These are phyloP conservation scores for Podaxis rugospora DNA, from an alignment of 768 basidiomycete genomes.

Conservation along the genomic window DNA sequence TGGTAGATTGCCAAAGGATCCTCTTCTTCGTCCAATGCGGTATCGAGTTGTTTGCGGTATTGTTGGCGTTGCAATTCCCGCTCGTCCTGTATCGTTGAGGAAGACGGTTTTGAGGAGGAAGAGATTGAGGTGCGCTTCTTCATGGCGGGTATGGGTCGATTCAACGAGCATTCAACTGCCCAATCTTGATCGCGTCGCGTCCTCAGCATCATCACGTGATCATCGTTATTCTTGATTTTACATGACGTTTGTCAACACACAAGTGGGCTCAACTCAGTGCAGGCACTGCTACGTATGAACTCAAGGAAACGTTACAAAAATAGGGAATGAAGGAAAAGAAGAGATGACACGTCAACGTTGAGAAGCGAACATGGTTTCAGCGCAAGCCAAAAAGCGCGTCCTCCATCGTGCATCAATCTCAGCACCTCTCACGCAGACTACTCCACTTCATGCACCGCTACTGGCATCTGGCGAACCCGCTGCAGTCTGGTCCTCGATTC, in stretches of 20 bases:
- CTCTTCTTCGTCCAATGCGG: constrained; percentile 65
- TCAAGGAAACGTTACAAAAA: neutral
- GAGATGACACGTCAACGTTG: too few species aligned
- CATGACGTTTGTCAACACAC: too few species aligned
- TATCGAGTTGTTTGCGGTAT: constrained; percentile 38
- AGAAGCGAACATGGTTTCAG: too few species aligned
- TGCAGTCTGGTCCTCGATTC: neutral
- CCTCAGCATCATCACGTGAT: neutral
- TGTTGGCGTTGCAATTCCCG: constrained; percentile 30
- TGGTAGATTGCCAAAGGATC: constrained; percentile 86
- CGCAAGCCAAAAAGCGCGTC: too few species aligned
- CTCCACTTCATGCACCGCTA: neutral
- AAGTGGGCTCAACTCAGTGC: neutral
- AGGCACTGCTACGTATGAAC: neutral
- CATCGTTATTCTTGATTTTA: neutral
- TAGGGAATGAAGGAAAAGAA: neutral
- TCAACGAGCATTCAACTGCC: neutral
- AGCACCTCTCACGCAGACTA: too few species aligned
- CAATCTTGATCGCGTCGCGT: constrained; percentile 7
- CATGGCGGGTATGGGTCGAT: neutral
- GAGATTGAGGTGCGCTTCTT: neutral
- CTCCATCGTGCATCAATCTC: too few species aligned
- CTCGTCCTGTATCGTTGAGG: neutral
- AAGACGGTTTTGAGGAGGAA: neutral
- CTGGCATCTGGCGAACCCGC: neutral